Conservation (phyloP, 306 rosid species). For the Pachyrhizus erosus region DNA sequence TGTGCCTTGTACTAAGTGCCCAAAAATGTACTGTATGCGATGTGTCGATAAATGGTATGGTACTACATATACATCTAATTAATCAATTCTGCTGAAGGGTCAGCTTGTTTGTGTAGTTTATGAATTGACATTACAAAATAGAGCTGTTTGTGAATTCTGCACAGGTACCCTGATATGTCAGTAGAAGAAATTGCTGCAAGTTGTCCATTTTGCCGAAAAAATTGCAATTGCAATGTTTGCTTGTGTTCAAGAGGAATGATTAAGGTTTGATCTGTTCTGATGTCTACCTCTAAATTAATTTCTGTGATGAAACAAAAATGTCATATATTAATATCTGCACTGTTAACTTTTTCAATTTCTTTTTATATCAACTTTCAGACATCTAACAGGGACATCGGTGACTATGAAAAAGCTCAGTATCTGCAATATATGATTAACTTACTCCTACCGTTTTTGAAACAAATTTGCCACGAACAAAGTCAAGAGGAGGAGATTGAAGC, state of each 20-base stretch:
- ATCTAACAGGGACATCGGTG: constrained; percentile 53
- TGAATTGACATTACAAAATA: background rate
- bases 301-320: constrained; percentile 27
- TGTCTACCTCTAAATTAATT: constrained; percentile 19
- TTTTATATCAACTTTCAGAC: constrained; percentile 57
- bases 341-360: background rate
- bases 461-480: constrained; percentile 68
- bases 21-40: constrained; percentile 65
- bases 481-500: constrained; percentile 76
- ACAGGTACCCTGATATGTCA: constrained; percentile 73
- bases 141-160: constrained; percentile 35
- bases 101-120: constrained; percentile 6
- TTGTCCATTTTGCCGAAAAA: constrained; percentile 77
- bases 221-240: constrained; percentile 86
- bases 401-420: constrained; percentile 57
- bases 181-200: constrained; percentile 55
- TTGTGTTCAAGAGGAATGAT: constrained; percentile 65
- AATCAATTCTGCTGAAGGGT: constrained; percentile 3
- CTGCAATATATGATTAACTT: constrained; percentile 52
- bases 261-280: constrained; percentile 56
- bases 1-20: constrained; percentile 67
- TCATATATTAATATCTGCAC: background rate
- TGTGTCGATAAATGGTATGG: constrained; percentile 75
- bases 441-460: constrained; percentile 64
- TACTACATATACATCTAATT: constrained; percentile 1